Evolutionary conservation across 352 stramenopile species (phyloP), one percentile per base, ranked within the genome.

Genomic region (Phytopythium cucurbitacearum): DNA sequence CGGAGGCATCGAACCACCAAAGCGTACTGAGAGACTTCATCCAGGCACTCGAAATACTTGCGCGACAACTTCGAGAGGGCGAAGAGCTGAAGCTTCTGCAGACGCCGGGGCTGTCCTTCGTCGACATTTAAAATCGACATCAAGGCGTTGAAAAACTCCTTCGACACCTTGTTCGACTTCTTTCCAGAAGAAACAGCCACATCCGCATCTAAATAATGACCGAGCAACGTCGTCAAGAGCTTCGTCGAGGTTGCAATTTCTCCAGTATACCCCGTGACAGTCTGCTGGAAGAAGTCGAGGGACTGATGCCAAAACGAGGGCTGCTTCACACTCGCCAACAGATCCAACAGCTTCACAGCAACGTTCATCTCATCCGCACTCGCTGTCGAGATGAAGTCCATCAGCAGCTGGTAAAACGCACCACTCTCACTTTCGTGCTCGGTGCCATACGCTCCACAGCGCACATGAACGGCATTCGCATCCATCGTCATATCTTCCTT

Each of bases 401-500:
- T 67, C 15, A 87, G 32, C 13, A 85, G 40, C 35, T 80, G 70
- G 48, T 74, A 64, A 16, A 87, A 82, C 9, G 59, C 47, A 12
- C 51, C 55, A 40, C 61, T 73, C 5, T 74, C 68, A 6, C 42
- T 48, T 21, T 57, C 57, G 21, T 44, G 33, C 9, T 69, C 63
- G 13, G 39, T 40, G 33, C 66, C 55, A 50, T 79, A 83, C 33
- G 63, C 68, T 16, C 73, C 74, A 50, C 71, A 88, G 34, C 91
- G 65, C 7, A 71, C 67, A 37, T 62, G 34, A 3, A 91, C 60
- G 5, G 84, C 82, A 45, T 67, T 67, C 7, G 56, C 57, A 60
- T 95, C 85, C 80, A 93, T 91, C 28, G 75, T 5, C 35, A 95
- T 86, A 51, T 95, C 85, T 37, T 84, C 62, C 48, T 87, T 87